Evolutionary conservation across 1,284 basidiomycete genomes (phyloP).

Genomic region (Naganishia albida): DNA sequence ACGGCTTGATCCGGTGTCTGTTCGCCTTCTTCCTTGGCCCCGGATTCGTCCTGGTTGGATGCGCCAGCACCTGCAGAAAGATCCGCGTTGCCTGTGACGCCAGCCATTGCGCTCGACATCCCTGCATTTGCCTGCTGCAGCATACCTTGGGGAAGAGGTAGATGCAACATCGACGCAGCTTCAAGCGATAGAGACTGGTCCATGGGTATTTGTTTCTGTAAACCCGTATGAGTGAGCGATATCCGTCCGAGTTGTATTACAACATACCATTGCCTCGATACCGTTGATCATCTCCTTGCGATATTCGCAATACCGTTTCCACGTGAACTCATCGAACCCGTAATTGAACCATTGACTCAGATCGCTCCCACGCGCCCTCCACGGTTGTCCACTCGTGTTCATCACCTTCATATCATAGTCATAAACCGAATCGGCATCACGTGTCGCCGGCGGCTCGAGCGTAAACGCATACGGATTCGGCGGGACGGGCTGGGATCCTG

Average conservation of each 20-base stretch:
- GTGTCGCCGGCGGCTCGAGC: conserved; percentile 41
- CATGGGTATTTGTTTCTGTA: conserved; percentile 42
- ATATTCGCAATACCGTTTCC: conserved; percentile 87
- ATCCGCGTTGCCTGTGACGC: neutral
- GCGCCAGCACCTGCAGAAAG: neutral
- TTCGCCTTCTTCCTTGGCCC: conserved; percentile 11
- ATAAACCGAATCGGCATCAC: conserved; percentile 79
- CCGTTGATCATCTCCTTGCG: conserved; percentile 74
- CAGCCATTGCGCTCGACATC: neutral
- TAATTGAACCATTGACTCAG: conserved; percentile 99
- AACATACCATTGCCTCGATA: conserved; percentile 49
- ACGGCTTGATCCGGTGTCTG: neutral
- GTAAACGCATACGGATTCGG: conserved; percentile 46
- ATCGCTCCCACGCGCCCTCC: conserved; percentile 90
- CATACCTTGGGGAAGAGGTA: conserved; percentile 33
- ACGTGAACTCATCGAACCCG: conserved; percentile 95
- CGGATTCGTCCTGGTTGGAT: conserved; percentile 6
- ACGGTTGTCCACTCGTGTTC: conserved; percentile 73
- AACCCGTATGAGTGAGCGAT: conserved; percentile 9
- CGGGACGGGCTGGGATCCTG: conserved; percentile 47
- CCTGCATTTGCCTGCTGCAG: conserved; percentile 23
- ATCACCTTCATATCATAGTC: conserved; percentile 83
- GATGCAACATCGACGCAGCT: conserved; percentile 43
- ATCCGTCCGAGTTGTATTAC: neutral
- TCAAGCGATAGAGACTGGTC: conserved; percentile 44